Percentiles rank a stretch among this genome's conserved stretches.
phyloP scores from a whole-genome alignment of 78 protist species.

The Planoprotostelium fungivorum region DNA sequence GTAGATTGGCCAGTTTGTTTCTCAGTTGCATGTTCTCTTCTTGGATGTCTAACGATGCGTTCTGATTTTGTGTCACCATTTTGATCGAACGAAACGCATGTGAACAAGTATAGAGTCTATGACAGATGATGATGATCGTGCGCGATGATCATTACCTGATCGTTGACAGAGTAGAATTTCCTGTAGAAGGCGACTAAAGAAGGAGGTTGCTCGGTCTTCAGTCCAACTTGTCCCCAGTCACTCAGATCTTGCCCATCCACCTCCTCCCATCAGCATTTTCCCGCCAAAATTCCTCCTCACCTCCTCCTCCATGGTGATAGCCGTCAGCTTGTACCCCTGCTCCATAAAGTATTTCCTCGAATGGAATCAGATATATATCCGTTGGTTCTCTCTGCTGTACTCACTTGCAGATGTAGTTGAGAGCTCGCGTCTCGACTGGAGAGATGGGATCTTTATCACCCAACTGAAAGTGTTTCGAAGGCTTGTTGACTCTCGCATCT shows the following conservation, averaged over 20 bases:
- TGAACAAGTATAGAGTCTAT: background rate
- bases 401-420: background rate
- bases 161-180: background rate
- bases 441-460: background rate
- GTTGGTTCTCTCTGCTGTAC: background rate
- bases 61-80: no score
- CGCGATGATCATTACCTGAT: background rate
- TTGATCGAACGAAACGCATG: background rate
- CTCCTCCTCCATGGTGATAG: background rate
- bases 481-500: background rate
- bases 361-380: background rate
- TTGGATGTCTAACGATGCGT: background rate
- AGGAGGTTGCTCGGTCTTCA: background rate
- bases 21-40: background rate
- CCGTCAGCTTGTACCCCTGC: background rate
- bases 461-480: background rate
- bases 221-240: background rate
- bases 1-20: background rate
- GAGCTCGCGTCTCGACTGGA: background rate
- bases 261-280: no score
- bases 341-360: background rate
- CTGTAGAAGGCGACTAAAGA: background rate
- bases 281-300: no score
- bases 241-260: background rate
- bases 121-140: background rate